These are phyloP conservation scores for Alternaria arbusti DNA, from an alignment of 2,329 filamentous ascomycete species.

Conservation along the genomic window DNA sequence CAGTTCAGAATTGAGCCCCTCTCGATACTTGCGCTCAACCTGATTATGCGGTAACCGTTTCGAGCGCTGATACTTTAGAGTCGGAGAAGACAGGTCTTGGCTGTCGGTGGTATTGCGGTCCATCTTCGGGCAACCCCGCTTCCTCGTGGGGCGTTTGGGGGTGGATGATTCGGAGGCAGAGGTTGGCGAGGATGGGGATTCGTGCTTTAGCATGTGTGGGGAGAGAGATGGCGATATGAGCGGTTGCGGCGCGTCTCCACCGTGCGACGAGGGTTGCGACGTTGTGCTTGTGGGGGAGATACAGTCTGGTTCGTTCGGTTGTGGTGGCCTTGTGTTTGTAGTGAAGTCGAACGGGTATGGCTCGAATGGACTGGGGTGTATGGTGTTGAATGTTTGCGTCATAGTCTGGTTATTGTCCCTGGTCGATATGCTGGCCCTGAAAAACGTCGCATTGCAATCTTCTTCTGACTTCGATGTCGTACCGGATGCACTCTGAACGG, in stretches of 20 bases:
- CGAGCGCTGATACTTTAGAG: conserved; percentile 22
- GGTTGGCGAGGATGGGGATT: conserved; percentile 30
- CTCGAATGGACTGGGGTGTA: conserved; percentile 29
- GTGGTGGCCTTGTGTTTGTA: conserved; percentile 21
- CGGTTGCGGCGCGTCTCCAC: conserved; percentile 35
- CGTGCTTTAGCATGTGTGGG: conserved; percentile 38
- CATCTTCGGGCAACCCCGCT: conserved; percentile 42
- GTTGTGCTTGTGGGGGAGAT: conserved; percentile 25
- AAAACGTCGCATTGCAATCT: conserved; percentile 22
- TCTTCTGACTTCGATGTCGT: conserved; percentile 24
- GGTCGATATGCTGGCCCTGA: conserved; percentile 19
- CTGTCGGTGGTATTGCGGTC: conserved; percentile 26
- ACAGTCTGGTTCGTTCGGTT: conserved; percentile 21
- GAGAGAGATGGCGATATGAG: conserved; percentile 34
- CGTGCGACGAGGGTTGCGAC: conserved; percentile 44
- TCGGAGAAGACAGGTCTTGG: conserved; percentile 13
- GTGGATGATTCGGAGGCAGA: conserved; percentile 26
- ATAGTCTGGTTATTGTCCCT: conserved; percentile 17
- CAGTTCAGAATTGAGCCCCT: conserved; percentile 40
- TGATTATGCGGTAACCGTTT: conserved; percentile 46
- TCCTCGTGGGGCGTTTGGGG: conserved; percentile 36
- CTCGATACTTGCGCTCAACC: conserved; percentile 38
- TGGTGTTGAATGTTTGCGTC: conserved; percentile 23
- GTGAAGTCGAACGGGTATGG: conserved; percentile 25
- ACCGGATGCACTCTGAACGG: conserved; percentile 24